Evolutionary conservation across 208 protist species (phyloP), one percentile per base, ranked within the genome.

Genomic region (Wallacemonas sp.): DNA sequence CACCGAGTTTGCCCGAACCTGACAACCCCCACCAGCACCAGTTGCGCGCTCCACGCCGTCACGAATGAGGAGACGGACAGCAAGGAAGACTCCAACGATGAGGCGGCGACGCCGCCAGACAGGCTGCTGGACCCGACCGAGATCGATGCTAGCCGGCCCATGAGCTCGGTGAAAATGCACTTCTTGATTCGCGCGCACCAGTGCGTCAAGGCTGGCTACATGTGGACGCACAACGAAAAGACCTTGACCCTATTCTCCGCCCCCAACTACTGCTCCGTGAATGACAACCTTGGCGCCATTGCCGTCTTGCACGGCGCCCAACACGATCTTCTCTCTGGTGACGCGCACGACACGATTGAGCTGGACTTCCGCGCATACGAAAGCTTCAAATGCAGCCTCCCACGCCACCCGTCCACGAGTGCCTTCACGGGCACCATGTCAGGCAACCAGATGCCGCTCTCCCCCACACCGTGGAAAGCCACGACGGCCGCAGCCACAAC

Each of bases 101-200:
- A 49, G 47, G 23, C 2, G 47, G 23, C 2, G 24, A 55, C 32
- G 3, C 47, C 36, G 29, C n/a, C 30, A 6, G 41, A 33, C 21
- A 27, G 26, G 19, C 14, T 24, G 29, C 26, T 33, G 34, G 36
- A 24, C 4, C 19, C 27, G 47, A 17, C 61, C 33, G 41, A 36
- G 47, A 3, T 32, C 41, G 58, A 70, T 24, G 17, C 23, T 2
- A 48, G 52, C 2, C 54, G 47, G 8, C 47, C 43, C 4, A 77
- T 81, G 70, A 62, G 41, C 2, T 26, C 39, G 38, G 29, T 33
- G 2, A 57, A 54, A 29, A 57, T 99, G 29, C 98, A 99, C 64
- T 91, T 96, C 57, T 83, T 99, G 34, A 62, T 89, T 49, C 81
- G 95, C 8, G 92, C 94, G 0, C 97, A 99, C 62, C 95, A 99